phyloP scores from a whole-genome alignment of 2,329 filamentous ascomycete species.

The Parasarocladium wereldwijsianum region DNA sequence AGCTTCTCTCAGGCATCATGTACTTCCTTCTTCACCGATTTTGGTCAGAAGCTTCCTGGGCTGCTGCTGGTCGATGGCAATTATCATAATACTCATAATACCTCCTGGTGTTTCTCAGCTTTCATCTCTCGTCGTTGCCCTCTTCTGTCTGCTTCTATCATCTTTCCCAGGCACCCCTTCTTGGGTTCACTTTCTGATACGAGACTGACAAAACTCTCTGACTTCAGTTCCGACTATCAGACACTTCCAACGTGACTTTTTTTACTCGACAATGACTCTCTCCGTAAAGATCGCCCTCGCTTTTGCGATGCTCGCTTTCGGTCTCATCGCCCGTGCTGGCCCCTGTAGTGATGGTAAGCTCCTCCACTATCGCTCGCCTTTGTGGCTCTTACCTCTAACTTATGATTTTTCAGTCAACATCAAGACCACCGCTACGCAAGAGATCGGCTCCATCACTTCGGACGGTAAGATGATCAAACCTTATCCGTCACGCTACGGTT shows the following conservation, averaged over 20 bases:
- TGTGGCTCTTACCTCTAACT: not conserved
- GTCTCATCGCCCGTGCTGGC: not conserved
- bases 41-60: no score
- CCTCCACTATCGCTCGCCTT: not conserved
- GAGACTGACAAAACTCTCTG: no score
- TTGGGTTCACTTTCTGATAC: no score
- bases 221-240: no score
- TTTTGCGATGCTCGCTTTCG: conserved; percentile 1
- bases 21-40: no score
- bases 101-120: not conserved
- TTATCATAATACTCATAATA: no score
- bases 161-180: not conserved
- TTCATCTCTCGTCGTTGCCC: not conserved
- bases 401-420: not conserved
- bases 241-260: no score
- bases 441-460: conserved; percentile 16
- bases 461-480: conserved; percentile 12
- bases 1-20: no score
- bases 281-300: conserved; percentile 1
- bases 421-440: conserved; percentile 13
- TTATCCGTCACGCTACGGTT: not conserved
- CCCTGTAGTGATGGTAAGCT: conserved; percentile 1
- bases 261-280: no score
- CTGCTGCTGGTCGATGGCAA: no score
- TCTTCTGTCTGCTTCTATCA: not conserved